These are phyloP conservation scores for Talaromyces sp. DNA, from an alignment of 2,329 filamentous ascomycete genomes.

Conservation along the genomic window DNA sequence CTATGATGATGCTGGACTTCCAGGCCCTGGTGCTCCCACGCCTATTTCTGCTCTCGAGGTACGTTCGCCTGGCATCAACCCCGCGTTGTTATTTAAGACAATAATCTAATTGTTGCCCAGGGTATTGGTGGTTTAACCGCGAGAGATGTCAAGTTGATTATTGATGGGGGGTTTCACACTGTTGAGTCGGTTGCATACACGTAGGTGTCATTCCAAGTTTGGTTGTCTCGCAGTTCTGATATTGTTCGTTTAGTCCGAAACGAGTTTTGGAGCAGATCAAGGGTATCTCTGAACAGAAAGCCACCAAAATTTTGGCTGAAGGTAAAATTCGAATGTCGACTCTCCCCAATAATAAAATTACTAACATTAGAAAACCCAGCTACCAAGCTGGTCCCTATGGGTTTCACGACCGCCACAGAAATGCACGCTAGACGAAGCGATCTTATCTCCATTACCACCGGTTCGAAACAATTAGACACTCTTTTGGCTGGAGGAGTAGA, in stretches of 20 bases:
- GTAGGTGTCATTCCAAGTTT: slow-evolving; percentile 35
- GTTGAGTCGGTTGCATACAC: slow-evolving; percentile 96
- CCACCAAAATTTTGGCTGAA: slow-evolving; percentile 82
- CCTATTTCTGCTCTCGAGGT: slow-evolving; percentile 83
- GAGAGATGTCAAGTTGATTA: slow-evolving; percentile 85
- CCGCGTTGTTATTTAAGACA: not conserved
- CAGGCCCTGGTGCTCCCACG: slow-evolving; percentile 88
- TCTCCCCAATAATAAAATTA: not conserved
- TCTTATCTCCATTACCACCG: slow-evolving; percentile 95
- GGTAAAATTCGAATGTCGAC: slow-evolving; percentile 47
- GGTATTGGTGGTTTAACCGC: slow-evolving; percentile 86
- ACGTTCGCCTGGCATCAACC: slow-evolving; percentile 18
- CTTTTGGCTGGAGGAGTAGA: slow-evolving; percentile 90
- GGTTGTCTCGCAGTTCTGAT: not conserved
- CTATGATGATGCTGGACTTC: slow-evolving; percentile 67
- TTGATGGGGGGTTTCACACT: slow-evolving; percentile 90
- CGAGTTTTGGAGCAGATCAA: slow-evolving; percentile 90
- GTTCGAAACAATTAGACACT: slow-evolving; percentile 95
- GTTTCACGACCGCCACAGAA: slow-evolving; percentile 96
- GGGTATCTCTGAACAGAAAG: slow-evolving; percentile 96
- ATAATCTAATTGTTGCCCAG: slow-evolving; percentile 42
- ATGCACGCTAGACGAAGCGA: slow-evolving; percentile 97
- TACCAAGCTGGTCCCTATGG: slow-evolving; percentile 95
- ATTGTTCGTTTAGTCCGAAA: slow-evolving; percentile 47
- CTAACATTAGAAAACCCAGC: slow-evolving; percentile 48